Evolutionary conservation across 805 yeast species (phyloP).

Genomic region (Zygosaccharomyces lentus): DNA sequence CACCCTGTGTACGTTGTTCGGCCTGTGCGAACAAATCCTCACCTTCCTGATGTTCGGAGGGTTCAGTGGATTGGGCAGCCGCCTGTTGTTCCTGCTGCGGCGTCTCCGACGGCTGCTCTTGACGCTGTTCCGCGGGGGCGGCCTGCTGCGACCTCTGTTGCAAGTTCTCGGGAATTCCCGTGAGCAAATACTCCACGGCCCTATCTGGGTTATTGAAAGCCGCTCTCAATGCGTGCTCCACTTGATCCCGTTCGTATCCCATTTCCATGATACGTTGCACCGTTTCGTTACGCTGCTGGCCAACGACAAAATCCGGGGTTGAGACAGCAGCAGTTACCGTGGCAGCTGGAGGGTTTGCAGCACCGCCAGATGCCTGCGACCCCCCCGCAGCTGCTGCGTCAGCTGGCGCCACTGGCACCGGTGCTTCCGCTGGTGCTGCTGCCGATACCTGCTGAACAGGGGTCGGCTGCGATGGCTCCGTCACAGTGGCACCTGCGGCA

Average conservation of each 20-base stretch:
- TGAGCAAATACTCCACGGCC: constrained; percentile 90
- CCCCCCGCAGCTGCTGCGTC: constrained; percentile 16
- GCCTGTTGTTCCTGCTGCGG: constrained; percentile 12
- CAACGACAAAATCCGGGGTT: constrained; percentile 67
- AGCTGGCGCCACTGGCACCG: constrained; percentile 21
- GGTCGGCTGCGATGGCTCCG: constrained; percentile 29
- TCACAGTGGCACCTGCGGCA: constrained; percentile 20
- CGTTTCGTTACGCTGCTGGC: constrained; percentile 72
- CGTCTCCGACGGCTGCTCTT: constrained; percentile 12
- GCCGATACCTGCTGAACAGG: neutral
- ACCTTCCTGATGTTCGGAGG: constrained; percentile 14
- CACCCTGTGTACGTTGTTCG: constrained; percentile 35
- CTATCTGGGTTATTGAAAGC: constrained; percentile 97
- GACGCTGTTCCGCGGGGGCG: constrained; percentile 21
- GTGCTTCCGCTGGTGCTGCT: constrained; percentile 9
- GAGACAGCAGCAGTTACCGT: constrained; percentile 21
- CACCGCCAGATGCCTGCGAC: constrained; percentile 20
- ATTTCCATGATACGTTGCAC: constrained; percentile 83
- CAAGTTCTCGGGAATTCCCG: constrained; percentile 76
- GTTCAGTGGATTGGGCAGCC: constrained; percentile 12
- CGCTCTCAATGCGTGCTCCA: constrained; percentile 85
- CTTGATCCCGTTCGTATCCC: constrained; percentile 90
- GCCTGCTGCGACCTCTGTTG: constrained; percentile 36
- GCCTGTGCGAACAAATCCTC: constrained; percentile 43
- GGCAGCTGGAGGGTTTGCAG: constrained; percentile 20